Conservation (phyloP, 139 green algal species). For the Bryopsis sp. region DNA sequence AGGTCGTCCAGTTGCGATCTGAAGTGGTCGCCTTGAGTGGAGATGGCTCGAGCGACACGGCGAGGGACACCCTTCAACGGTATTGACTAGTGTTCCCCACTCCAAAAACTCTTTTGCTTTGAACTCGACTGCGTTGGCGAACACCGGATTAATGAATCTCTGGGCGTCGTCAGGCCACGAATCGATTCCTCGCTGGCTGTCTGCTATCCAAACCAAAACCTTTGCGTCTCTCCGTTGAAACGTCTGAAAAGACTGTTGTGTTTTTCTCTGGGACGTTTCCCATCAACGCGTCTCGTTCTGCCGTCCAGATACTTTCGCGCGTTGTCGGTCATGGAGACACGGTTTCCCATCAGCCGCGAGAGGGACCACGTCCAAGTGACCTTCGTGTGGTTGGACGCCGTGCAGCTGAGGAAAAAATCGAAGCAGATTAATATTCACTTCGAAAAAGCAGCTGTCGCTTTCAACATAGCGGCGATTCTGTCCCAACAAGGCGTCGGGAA, state of each 20-base stretch:
- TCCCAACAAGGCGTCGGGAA: conserved; percentile 61
- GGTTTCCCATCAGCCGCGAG: conserved; percentile 81
- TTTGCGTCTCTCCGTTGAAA: too few relatives aligned
- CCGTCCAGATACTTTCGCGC: conserved; percentile 67
- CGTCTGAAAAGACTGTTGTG: too few relatives aligned
- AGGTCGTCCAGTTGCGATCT: conserved; percentile 42
- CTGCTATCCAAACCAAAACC: too few relatives aligned
- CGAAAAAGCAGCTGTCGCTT: conserved; percentile 85
- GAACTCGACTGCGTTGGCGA: not conserved
- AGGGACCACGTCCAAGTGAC: conserved; percentile 46
- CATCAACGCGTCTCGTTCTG: too few relatives aligned
- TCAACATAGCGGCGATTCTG: conserved; percentile 78
- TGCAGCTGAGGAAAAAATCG: conserved; percentile 48
- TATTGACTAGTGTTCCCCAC: too few relatives aligned
- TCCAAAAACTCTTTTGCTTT: not conserved
- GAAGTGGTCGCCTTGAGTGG: conserved; percentile 33
- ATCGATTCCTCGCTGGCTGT: not conserved
- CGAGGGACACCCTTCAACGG: conserved; percentile 54
- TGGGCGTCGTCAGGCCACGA: not conserved
- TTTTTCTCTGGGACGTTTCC: not conserved
- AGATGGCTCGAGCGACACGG: conserved; percentile 29
- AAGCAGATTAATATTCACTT: conserved; percentile 76
- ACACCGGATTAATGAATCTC: not conserved
- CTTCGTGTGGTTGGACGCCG: conserved; percentile 74
- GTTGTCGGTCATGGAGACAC: conserved; percentile 72